Base-by-base conservation (phyloP, 305 asterid species). In the Fraxinus angustifolia region DNA sequence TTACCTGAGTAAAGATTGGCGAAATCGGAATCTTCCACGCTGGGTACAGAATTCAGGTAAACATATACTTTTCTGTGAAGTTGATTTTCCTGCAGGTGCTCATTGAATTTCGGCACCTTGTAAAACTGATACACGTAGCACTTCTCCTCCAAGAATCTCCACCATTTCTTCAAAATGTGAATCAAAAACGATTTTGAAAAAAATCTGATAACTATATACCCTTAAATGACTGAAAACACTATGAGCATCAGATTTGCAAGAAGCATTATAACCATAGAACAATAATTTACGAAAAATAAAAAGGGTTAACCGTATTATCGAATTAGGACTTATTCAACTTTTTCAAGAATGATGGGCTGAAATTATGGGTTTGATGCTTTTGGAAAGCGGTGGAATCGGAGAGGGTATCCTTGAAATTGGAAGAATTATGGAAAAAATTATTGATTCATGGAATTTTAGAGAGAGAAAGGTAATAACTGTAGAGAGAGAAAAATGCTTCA, bases 181-280 rank as follows among this genome's bases (percentile, higher is more conserved):
- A 88, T 28, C 14, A 93, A 50, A 26, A 92, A 83, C 6, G 97
- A 90, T 81, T 35, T 90, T 34, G 88, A 85, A 82, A 92, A 77
- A 70, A 91, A 83, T 78, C 75, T 88, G 72, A 89, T 31, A 28
- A 84, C 10, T 26, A 90, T 7, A 31, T 72, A 82, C 14, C 88
- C 68, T 6, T 81, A 33, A 53, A 90, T 35, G 31, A 89, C 58
- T 23, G 87, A 72, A 4, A 87, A 68, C 77, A 87, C 3, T 28
- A 88, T 80, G 73, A 91, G 17, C 11, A 77, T 79, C 33, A 86
- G 86, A 82, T 84, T 86, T 42, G 80, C 17, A 42, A 90, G 67
- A 78, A 88, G 62, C 97, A 90, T 90, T 87, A 81, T 74, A n/a
- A 50, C 17, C 16, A 10, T 30, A 53, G 38, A 81, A 36, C n/a